These are phyloP conservation scores for Hemileccinum rubropunctum DNA, from an alignment of 768 basidiomycete species.

Conservation along the genomic window DNA sequence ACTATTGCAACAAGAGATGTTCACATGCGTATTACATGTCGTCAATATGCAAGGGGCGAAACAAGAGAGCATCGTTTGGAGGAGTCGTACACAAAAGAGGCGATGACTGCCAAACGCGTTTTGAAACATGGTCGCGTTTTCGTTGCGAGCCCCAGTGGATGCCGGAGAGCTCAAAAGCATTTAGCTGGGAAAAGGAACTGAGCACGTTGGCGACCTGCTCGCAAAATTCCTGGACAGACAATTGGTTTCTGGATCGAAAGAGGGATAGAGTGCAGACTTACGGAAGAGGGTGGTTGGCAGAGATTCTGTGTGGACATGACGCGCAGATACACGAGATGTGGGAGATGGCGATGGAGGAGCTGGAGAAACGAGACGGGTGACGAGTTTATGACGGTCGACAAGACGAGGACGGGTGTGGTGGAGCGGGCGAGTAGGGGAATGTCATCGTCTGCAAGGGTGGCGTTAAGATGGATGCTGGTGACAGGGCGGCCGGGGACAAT, in stretches of 20 bases:
- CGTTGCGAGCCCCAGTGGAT: conserved; percentile 70
- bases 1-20: conserved; percentile 1
- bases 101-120: conserved; percentile 53
- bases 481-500: conserved; percentile 69
- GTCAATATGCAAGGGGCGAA: conserved; percentile 29
- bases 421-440: conserved; percentile 49
- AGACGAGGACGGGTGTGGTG: conserved; percentile 48
- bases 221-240: conserved; percentile 52
- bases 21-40: conserved; percentile 9
- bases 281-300: conserved; percentile 47
- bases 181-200: conserved; percentile 56
- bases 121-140: conserved; percentile 40
- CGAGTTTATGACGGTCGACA: conserved; percentile 59
- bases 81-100: conserved; percentile 36
- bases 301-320: conserved; percentile 57
- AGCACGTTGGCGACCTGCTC: conserved; percentile 56
- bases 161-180: conserved; percentile 71
- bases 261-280: conserved; percentile 32
- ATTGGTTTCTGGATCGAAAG: conserved; percentile 15
- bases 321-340: conserved; percentile 61
- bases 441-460: conserved; percentile 57
- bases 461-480: conserved; percentile 57
- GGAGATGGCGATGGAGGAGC: conserved; percentile 53
- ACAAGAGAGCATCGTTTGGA: conserved; percentile 32
- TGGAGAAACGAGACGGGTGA: conserved; percentile 58